A percentile compares a stretch with the other conserved stretches of the same genome.
These are phyloP conservation scores for Tripidium arundinaceum DNA, from an alignment of 202 grass and related monocot genomes.

Conservation along the genomic window DNA sequence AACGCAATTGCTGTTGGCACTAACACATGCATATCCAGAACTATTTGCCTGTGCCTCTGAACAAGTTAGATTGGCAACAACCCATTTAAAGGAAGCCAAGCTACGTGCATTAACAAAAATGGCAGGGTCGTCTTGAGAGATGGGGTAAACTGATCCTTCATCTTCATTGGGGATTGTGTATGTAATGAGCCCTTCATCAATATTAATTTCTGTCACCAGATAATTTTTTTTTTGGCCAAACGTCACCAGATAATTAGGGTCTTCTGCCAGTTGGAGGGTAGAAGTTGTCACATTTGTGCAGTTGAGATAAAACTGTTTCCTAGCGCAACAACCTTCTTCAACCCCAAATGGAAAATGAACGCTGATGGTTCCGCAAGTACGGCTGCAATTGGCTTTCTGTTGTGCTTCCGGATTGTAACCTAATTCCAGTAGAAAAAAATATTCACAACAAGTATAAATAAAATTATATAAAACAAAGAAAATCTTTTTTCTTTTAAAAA, in stretches of 20 bases:
- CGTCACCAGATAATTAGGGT: no score
- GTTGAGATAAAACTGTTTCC: constrained; percentile 1
- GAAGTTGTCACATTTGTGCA: background rate
- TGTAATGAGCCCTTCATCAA: background rate
- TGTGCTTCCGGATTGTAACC: background rate
- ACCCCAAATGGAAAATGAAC: constrained; percentile 6
- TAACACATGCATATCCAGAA: background rate
- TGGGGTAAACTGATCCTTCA: background rate
- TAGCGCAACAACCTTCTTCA: constrained; percentile 14
- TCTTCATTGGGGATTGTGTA: background rate
- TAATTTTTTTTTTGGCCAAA: no score
- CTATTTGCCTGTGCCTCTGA: background rate
- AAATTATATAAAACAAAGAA: background rate
- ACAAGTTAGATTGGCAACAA: constrained; percentile 18
- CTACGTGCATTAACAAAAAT: background rate
- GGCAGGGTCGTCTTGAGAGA: background rate
- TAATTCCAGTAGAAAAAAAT: background rate
- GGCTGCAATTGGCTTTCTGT: background rate
- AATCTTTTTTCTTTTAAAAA: background rate
- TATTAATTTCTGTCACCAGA: background rate
- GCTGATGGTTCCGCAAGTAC: background rate
- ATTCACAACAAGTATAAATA: background rate
- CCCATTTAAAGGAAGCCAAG: background rate
- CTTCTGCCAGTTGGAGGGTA: background rate
- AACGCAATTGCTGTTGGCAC: background rate